Conservation (phyloP, 805 yeast genomes). For the Blastobotrys parvus region DNA sequence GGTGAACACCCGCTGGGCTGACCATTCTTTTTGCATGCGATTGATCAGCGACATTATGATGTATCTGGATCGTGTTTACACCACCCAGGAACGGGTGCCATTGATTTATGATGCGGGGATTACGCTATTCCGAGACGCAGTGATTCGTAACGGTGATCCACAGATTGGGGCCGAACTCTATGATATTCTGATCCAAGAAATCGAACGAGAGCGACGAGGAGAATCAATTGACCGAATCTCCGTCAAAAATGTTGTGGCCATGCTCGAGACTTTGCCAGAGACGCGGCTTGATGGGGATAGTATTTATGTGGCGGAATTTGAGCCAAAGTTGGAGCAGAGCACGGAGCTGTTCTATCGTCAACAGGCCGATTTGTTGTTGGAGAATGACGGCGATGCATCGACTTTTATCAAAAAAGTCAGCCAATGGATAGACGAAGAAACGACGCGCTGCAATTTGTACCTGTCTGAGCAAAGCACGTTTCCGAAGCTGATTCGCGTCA, state of each 20-base stretch:
- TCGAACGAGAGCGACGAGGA: conserved; percentile 49
- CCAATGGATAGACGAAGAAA: conserved; percentile 55
- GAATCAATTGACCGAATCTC: conserved; percentile 48
- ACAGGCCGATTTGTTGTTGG: conserved; percentile 38
- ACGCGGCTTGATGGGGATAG: conserved; percentile 37
- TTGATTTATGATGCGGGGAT: conserved; percentile 69
- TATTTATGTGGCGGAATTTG: conserved; percentile 57
- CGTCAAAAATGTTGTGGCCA: conserved; percentile 52
- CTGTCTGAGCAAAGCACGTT: conserved; percentile 44
- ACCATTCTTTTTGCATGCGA: conserved; percentile 62
- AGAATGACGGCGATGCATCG: conserved; percentile 38
- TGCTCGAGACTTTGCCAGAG: conserved; percentile 53
- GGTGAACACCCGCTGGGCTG: conserved; percentile 51
- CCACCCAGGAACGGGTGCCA: conserved; percentile 55
- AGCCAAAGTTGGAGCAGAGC: conserved; percentile 49
- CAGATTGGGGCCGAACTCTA: conserved; percentile 46
- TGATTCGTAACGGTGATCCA: conserved; percentile 43
- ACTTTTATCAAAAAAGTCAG: conserved; percentile 45
- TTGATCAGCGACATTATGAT: conserved; percentile 76
- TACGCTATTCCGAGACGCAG: conserved; percentile 50
- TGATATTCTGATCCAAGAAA: conserved; percentile 43
- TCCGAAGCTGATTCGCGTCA: conserved; percentile 45
- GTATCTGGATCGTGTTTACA: conserved; percentile 81
- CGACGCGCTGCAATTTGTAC: conserved; percentile 43
- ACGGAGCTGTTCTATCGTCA: conserved; percentile 49